Conservation (phyloP, 495 filamentous ascomycete species). For the Podospora didyma region DNA sequence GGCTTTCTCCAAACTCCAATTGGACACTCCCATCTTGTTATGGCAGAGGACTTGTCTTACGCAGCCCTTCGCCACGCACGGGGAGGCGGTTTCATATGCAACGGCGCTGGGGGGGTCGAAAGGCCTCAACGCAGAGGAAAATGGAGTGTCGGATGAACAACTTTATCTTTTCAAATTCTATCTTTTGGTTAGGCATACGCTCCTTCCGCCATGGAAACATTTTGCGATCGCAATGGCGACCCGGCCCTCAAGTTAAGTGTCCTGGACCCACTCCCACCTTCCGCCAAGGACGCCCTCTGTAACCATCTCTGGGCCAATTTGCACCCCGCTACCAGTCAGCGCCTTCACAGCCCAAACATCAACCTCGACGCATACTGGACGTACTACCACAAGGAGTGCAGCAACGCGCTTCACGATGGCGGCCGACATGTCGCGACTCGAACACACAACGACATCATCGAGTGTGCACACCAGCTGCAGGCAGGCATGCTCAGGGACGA, state of each 20-base stretch:
- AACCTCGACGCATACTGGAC: slow-evolving; percentile 5
- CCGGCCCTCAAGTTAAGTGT: not conserved
- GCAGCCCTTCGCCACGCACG: too few species aligned
- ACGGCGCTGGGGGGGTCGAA: too few species aligned
- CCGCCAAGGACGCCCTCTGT: not conserved
- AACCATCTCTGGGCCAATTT: not conserved
- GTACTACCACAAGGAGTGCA: slow-evolving; percentile 10
- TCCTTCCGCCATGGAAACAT: too few species aligned
- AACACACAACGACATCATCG: slow-evolving; percentile 6
- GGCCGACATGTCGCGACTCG: slow-evolving; percentile 2
- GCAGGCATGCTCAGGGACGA: not conserved
- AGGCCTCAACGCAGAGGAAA: too few species aligned
- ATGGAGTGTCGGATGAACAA: too few species aligned
- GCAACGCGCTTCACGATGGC: slow-evolving; percentile 5
- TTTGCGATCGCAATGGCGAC: not conserved
- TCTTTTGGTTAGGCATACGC: too few species aligned
- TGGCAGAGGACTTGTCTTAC: too few species aligned
- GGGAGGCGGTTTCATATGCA: too few species aligned
- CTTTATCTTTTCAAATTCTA: too few species aligned
- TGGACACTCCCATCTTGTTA: too few species aligned
- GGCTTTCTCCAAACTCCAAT: too few species aligned
- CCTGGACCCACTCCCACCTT: not conserved
- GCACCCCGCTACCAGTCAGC: not conserved
- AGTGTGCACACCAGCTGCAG: not conserved
- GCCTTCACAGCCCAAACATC: not conserved